phyloP scores from a whole-genome alignment of 176 grass and related monocot genomes.

The Otatea glauca region DNA sequence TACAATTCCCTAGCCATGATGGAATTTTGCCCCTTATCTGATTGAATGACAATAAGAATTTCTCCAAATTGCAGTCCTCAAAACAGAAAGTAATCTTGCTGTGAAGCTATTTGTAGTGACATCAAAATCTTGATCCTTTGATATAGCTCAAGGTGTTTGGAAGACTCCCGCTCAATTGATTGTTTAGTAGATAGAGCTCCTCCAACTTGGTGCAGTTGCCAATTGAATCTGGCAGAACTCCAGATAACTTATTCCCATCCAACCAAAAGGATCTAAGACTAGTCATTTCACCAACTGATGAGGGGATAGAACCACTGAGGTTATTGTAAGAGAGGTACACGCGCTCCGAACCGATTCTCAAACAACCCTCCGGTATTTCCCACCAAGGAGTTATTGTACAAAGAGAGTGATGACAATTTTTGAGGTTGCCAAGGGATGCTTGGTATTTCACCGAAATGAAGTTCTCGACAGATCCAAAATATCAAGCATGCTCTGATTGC shows the following conservation, averaged over 20 bases:
- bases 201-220: conserved; percentile 67
- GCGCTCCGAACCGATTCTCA: conserved; percentile 10
- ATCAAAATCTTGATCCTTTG: conserved; percentile 51
- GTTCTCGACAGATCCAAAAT: conserved; percentile 52
- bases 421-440: conserved; percentile 54
- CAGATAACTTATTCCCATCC: conserved; percentile 41
- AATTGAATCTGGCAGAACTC: conserved; percentile 59
- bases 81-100: conserved; percentile 60
- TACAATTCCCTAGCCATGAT: conserved; percentile 56
- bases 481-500: conserved; percentile 55
- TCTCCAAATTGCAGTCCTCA: conserved; percentile 54
- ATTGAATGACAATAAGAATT: conserved; percentile 58
- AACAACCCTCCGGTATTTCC: conserved; percentile 62
- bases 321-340: conserved; percentile 63
- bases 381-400: conserved; percentile 52
- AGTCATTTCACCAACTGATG: conserved; percentile 35
- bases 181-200: conserved; percentile 53
- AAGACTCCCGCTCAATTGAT: conserved; percentile 64
- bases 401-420: conserved; percentile 40
- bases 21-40: conserved; percentile 58
- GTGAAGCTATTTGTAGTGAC: conserved; percentile 50
- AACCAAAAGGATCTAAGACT: conserved; percentile 54
- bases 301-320: conserved; percentile 53
- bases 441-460: conserved; percentile 66
- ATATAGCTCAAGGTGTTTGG: conserved; percentile 50